phyloP scores from a whole-genome alignment of 768 basidiomycete species.

The Podaxis carcinomalis region DNA sequence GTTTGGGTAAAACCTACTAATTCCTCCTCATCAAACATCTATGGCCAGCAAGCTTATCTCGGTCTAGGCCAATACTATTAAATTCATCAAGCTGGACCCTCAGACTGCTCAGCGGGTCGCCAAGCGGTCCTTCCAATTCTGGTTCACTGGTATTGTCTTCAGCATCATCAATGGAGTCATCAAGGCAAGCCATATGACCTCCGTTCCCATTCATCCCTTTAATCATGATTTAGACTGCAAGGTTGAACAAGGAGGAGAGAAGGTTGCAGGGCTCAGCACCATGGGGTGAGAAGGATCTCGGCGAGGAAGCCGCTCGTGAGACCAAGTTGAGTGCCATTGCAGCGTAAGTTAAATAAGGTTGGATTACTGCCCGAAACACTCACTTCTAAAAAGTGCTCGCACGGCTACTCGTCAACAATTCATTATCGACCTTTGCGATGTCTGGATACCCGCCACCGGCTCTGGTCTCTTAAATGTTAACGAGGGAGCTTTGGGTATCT shows the following conservation, averaged over 20 bases:
- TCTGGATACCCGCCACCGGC: slow-evolving; percentile 86
- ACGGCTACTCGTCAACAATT: slow-evolving; percentile 73
- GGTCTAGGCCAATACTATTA: slow-evolving; percentile 58
- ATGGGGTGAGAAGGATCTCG: slow-evolving; percentile 65
- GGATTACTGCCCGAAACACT: slow-evolving; percentile 1
- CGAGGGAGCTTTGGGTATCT: slow-evolving; percentile 81
- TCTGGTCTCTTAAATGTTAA: slow-evolving; percentile 73
- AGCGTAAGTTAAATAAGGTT: slow-evolving; percentile 34
- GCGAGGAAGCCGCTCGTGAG: slow-evolving; percentile 62
- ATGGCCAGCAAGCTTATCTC: not conserved
- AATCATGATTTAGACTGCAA: slow-evolving; percentile 39
- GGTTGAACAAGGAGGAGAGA: slow-evolving; percentile 59
- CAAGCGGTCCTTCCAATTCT: slow-evolving; percentile 75
- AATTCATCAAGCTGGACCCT: slow-evolving; percentile 57
- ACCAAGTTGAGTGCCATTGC: slow-evolving; percentile 54
- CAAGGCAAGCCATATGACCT: slow-evolving; percentile 42
- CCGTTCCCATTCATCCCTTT: not conserved
- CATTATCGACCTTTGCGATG: slow-evolving; percentile 77
- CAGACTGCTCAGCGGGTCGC: slow-evolving; percentile 56
- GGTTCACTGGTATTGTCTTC: slow-evolving; percentile 83
- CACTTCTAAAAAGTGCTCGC: slow-evolving; percentile 43
- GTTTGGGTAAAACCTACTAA: slow-evolving; percentile 64
- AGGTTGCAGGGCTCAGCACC: slow-evolving; percentile 39
- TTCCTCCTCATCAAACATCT: not conserved
- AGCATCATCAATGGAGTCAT: slow-evolving; percentile 67